Evolutionary conservation across 2,329 filamentous ascomycete species (phyloP), one percentile per base, ranked within the genome.

Genomic region (Didymella segeticola): DNA sequence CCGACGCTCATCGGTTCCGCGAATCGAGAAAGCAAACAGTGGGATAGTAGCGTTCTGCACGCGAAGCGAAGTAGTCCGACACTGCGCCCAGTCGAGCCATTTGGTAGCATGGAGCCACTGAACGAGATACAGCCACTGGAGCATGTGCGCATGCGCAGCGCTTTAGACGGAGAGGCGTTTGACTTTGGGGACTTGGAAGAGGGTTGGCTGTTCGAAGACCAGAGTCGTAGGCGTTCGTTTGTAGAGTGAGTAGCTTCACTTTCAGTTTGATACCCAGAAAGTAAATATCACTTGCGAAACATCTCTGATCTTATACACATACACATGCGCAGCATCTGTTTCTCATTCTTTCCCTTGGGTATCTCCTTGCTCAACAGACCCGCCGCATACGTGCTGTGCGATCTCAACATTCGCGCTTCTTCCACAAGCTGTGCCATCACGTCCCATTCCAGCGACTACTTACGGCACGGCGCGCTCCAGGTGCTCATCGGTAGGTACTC

Each of bases 1-100:
- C 70, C 71, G 3, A 74, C 72, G 10, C 58, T 74, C 14, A 61
- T 52, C 10, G 62, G 50, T 5, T 49, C 45, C 4, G 6, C n/a
- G 11, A 47, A 60, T 36, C 57, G 56, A 25, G 60, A 61, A 31
- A 47, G 47, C 4, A 58, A 47, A 20, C 41, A 51, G 20, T 53
- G 50, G 54, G 57, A 52, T 7, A 37, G 14, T 11, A 22, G 33
- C 5, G 17, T 39, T 5, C 25, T 54, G 19, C 39, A 54, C 4
- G 45, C 51, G 20, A 54, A 54, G 45, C 22, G 39, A 5, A 49
- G 45, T 12, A 65, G 60, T 25, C 60, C 61, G 30, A 66, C 68
- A 29, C 55, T 67, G 36, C 27, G 31, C 1, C 26, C 51, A 2
- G 39, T 14, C 4, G 51, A 54, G 15, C 51, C 51, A 1, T 73